These are phyloP conservation scores for Podospora tetraspora DNA, from an alignment of 495 filamentous ascomycete genomes.

Conservation along the genomic window DNA sequence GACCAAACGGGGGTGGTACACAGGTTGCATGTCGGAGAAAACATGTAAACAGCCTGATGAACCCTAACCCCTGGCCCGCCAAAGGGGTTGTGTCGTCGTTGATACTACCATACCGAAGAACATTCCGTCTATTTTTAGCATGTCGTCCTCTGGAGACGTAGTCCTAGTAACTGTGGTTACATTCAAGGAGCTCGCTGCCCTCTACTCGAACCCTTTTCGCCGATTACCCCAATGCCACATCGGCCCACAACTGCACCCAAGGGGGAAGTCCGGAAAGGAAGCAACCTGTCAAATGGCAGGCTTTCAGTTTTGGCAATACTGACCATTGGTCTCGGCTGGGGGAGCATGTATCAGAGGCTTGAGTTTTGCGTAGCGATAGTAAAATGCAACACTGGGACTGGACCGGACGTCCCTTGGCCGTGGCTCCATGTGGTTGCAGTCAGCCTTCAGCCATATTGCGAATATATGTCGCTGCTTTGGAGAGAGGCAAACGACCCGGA, in stretches of 20 bases:
- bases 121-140: background rate
- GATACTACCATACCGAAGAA: background rate
- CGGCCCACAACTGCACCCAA: background rate
- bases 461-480: background rate
- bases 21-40: too few species aligned
- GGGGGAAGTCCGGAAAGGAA: background rate
- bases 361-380: background rate
- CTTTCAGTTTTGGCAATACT: background rate
- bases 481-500: background rate
- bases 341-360: background rate
- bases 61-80: background rate
- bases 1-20: too few species aligned
- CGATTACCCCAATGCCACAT: background rate
- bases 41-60: background rate
- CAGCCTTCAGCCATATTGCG: slow-evolving; percentile 1
- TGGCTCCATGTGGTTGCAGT: background rate
- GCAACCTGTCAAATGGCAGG: background rate
- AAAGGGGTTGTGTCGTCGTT: background rate
- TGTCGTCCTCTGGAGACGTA: background rate
- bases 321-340: background rate
- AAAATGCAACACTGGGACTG: background rate
- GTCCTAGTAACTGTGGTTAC: background rate
- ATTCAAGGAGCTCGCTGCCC: background rate
- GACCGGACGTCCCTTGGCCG: background rate
- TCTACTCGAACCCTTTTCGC: background rate